These are phyloP conservation scores for Xylaria sp. DNA, from an alignment of 2,329 filamentous ascomycete species.

Conservation along the genomic window DNA sequence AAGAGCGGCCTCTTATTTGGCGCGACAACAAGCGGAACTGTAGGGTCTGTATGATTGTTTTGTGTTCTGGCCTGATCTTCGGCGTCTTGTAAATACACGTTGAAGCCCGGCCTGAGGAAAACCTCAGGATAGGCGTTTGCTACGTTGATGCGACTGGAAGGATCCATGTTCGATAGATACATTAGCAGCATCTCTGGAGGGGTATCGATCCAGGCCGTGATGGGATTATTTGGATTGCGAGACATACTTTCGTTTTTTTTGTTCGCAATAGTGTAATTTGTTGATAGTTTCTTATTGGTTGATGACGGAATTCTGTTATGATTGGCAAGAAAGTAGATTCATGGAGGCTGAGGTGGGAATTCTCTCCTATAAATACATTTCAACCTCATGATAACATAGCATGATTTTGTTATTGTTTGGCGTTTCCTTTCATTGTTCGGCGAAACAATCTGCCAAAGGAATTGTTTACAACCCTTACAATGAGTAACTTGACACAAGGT, in stretches of 20 bases:
- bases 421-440: neutral
- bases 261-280: neutral
- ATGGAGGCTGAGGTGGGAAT: neutral
- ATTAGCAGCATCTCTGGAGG: neutral
- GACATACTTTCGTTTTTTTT: conserved; percentile 13
- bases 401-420: neutral
- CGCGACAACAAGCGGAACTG: neutral
- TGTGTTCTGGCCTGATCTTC: neutral
- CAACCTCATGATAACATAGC: neutral
- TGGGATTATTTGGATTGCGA: neutral
- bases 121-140: conserved; percentile 14
- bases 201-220: neutral
- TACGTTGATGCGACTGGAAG: neutral
- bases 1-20: conserved; percentile 4
- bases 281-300: neutral
- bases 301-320: neutral
- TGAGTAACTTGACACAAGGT: neutral
- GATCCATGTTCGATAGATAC: neutral
- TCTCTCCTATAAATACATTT: neutral
- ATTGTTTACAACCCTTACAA: neutral
- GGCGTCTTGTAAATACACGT: conserved; percentile 9
- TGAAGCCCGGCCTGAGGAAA: neutral
- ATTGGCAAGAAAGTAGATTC: neutral
- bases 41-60: neutral
- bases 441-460: neutral